phyloP scores from a whole-genome alignment of 164 flowering plant species.

The Vitis cinerea region DNA sequence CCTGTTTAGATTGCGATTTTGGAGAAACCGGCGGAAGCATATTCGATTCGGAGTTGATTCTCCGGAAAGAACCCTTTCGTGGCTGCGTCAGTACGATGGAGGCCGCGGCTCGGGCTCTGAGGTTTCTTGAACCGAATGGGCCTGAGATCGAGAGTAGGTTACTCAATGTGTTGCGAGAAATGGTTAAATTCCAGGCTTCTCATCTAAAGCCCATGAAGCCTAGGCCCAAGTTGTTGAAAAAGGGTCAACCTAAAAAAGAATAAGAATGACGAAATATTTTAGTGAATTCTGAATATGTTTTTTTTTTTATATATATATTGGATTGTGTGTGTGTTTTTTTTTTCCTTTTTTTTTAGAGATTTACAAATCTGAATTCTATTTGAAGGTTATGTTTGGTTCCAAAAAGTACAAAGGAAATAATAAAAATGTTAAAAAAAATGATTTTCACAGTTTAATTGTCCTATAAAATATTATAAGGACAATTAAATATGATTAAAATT shows the following conservation, averaged over 20 bases:
- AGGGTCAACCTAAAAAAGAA: constrained; percentile 12
- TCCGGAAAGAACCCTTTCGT: constrained; percentile 84
- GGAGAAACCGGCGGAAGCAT: constrained; percentile 69
- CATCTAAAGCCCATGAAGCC: constrained; percentile 64
- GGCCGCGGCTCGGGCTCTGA: constrained; percentile 78
- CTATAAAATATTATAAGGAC: too few species aligned
- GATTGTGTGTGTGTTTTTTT: too few species aligned
- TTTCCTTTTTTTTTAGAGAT: too few species aligned
- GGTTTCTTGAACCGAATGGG: constrained; percentile 64
- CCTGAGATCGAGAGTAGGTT: constrained; percentile 52
- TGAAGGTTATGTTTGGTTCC: too few species aligned
- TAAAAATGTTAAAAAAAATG: too few species aligned
- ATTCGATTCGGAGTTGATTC: constrained; percentile 69
- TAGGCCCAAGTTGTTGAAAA: constrained; percentile 58
- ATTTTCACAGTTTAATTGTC: accelerated
- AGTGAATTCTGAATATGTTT: too few species aligned
- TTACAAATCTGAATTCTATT: too few species aligned
- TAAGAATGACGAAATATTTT: too few species aligned
- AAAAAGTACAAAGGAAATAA: too few species aligned
- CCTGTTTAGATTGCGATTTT: constrained; percentile 44
- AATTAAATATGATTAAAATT: too few species aligned
- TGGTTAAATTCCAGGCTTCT: constrained; percentile 73
- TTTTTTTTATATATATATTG: too few species aligned
- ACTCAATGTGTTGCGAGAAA: constrained; percentile 59
- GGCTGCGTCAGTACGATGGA: constrained; percentile 94